Percentiles rank a stretch among this genome's conserved stretches.
Evolutionary conservation across 371 early-diverging fungal species (phyloP).

Genomic region (Haplosporangium sp.): DNA sequence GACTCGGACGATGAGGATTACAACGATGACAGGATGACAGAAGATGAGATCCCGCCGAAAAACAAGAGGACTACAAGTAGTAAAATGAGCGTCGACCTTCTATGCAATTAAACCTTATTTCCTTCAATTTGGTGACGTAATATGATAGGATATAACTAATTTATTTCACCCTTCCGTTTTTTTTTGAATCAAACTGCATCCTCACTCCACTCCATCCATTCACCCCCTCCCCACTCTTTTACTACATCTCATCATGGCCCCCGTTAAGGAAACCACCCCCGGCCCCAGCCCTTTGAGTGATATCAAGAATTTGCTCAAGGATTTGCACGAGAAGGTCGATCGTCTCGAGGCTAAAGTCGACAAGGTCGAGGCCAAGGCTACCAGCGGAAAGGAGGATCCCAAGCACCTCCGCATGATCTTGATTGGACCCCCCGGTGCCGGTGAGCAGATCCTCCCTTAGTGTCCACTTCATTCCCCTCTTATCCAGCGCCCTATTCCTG

Average conservation of each 20-base stretch:
- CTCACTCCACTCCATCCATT: not conserved
- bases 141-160: not conserved
- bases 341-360: conserved; percentile 54
- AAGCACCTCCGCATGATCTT: conserved; percentile 88
- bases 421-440: conserved; percentile 98
- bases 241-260: conserved; percentile 41
- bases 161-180: not conserved
- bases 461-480: not conserved
- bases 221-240: conserved; percentile 19
- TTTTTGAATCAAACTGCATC: not conserved
- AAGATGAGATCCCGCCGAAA: not conserved
- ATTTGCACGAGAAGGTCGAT: conserved; percentile 55
- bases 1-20: conserved; percentile 20
- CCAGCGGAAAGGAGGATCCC: conserved; percentile 30
- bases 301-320: conserved; percentile 56
- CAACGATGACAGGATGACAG: conserved; percentile 1
- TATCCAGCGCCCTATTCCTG: conserved; percentile 1
- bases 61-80: not conserved
- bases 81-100: conserved; percentile 21
- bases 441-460: conserved; percentile 59
- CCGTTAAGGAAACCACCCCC: conserved; percentile 52
- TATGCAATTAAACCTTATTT: not conserved
- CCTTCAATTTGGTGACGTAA: not conserved
- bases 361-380: conserved; percentile 35
- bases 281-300: conserved; percentile 55